A percentile compares a stretch with the other conserved stretches of the same genome.
Evolutionary conservation across 805 yeast species (phyloP).

Genomic region (Nakazawaea ishiwadae): DNA sequence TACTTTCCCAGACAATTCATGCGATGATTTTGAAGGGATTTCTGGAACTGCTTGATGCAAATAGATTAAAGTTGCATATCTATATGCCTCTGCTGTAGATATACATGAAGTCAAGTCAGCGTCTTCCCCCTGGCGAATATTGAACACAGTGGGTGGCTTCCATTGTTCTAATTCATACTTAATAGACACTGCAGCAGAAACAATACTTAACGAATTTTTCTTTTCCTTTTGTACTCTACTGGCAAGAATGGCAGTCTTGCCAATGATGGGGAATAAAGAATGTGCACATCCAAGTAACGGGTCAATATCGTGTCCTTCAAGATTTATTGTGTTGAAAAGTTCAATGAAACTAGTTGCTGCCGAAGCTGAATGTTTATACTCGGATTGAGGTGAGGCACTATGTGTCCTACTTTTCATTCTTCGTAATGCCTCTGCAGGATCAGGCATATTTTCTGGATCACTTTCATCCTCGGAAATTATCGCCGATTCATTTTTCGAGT

Average conservation of each 20-base stretch:
- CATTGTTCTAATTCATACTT: conserved; percentile 50
- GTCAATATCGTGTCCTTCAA: conserved; percentile 42
- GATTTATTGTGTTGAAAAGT: conserved; percentile 32
- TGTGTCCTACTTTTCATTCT: conserved; percentile 14
- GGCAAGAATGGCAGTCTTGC: conserved; percentile 55
- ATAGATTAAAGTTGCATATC: conserved; percentile 54
- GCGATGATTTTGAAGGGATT: conserved; percentile 50
- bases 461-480: no score
- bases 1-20: conserved; percentile 54
- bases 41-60: conserved; percentile 72
- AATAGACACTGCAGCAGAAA: conserved; percentile 51
- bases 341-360: conserved; percentile 26
- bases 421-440: conserved; percentile 1
- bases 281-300: conserved; percentile 68
- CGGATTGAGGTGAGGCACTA: conserved; percentile 13
- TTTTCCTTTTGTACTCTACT: conserved; percentile 37
- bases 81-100: conserved; percentile 67
- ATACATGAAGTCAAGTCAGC: conserved; percentile 55
- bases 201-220: conserved; percentile 39
- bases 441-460: no score
- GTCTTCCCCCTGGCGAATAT: conserved; percentile 33
- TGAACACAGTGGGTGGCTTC: conserved; percentile 44
- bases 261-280: conserved; percentile 58
- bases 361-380: conserved; percentile 17
- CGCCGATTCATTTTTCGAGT: conserved; percentile 1